phyloP scores from a whole-genome alignment of 1,284 basidiomycete genomes.

The Agaricales sp. region DNA sequence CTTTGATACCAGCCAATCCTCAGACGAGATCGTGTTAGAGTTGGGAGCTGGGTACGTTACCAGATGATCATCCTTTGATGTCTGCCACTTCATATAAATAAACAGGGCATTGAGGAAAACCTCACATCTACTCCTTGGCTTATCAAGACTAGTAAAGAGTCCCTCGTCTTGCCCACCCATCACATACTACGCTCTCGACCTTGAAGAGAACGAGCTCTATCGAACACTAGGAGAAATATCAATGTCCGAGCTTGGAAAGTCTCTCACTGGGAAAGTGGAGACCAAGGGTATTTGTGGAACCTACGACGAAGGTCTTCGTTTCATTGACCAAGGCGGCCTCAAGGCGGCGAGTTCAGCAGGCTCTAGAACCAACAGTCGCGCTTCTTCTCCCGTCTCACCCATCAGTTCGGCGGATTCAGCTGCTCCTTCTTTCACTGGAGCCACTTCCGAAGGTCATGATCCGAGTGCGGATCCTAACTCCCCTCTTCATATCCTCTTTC shows the following conservation, averaged over 20 bases:
- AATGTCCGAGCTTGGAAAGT: slow-evolving; percentile 50
- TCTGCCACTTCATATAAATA: slow-evolving; percentile 6
- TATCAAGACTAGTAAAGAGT: slow-evolving; percentile 43
- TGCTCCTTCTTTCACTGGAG: slow-evolving; percentile 26
- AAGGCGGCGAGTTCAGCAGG: too few relatives aligned
- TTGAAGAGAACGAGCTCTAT: slow-evolving; percentile 80
- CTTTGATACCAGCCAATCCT: slow-evolving; percentile 28
- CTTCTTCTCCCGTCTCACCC: slow-evolving; percentile 5
- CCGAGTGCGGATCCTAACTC: slow-evolving; percentile 20
- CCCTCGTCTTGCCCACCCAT: slow-evolving; percentile 36
- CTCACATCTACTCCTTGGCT: slow-evolving; percentile 72
- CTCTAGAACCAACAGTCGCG: neutral
- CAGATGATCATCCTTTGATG: slow-evolving; percentile 6
- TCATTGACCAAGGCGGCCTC: slow-evolving; percentile 51
- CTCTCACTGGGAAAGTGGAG: slow-evolving; percentile 58
- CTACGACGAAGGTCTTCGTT: slow-evolving; percentile 75
- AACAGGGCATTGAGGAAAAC: slow-evolving; percentile 83
- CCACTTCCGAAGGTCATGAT: neutral
- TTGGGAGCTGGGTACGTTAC: slow-evolving; percentile 78
- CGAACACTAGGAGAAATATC: slow-evolving; percentile 70
- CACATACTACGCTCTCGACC: slow-evolving; percentile 90
- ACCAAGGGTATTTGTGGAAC: slow-evolving; percentile 84
- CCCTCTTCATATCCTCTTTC: slow-evolving; percentile 79
- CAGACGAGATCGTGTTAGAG: slow-evolving; percentile 61
- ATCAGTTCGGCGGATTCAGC: slow-evolving; percentile 12